Base-by-base conservation (phyloP, 768 basidiomycete species). In the Galerina marginata region DNA sequence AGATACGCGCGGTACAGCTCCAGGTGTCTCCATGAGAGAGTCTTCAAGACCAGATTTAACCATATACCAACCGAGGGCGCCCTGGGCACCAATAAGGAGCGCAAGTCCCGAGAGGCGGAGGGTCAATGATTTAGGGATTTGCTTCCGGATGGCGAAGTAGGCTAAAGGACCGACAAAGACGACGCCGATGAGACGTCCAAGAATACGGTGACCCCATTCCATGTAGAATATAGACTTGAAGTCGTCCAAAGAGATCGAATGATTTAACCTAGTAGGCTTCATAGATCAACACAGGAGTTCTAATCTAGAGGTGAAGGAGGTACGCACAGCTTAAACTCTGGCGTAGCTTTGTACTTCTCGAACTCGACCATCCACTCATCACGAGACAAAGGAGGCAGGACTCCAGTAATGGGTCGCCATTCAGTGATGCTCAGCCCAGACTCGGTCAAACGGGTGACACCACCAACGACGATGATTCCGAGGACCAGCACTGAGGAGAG, bases 41-140 rank as follows among this genome's bases (percentile, higher is more conserved):
- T 92, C 86, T 67, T 95, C 91, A 10, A 99, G 81, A 1, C 97
- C 97, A 11, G 95, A 98, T 73, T 96, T 91, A 56, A 99, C 97
- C 97, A 99, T 99, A 80, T 99, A 98, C 97, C 97, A 99, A 26
- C 97, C 97, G 16, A 99, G 81, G 16, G 85, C 82, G 47, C 97
- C 97, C 74, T 99, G 95, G 16, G 86, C 88, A 29, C 95, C 97
- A 52, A 99, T 90, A 36, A 98, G 85, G 0, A 87, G 69, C 0
- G 89, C 91, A 63, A 99, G 83, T 2, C 85, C 89, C 12, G 84
- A 74, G 23, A 97, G 84, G 62, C 86, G 85, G n/a, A 74, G 67
- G 1, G 87, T 83, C 60, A 94, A 80, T 0, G 83, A 72, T 2
- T 80, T 75, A 5, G 92, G 81, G 29, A 99, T 87, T 61, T 86